Evolutionary conservation across 2,329 filamentous ascomycete species (phyloP), one percentile per base, ranked within the genome.

Genomic region (Acarospora socialis): DNA sequence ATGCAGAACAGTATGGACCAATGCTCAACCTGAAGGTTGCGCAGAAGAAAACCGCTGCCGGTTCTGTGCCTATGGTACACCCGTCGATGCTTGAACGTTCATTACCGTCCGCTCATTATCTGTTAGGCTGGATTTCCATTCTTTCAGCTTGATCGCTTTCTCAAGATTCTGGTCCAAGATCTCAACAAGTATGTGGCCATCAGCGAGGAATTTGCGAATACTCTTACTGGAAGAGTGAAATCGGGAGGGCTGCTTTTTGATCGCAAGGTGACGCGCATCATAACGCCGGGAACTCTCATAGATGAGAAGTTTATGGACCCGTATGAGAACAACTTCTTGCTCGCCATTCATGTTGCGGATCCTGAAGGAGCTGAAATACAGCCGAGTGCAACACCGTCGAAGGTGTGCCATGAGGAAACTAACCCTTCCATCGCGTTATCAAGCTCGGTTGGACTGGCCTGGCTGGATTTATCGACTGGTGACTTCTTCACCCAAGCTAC

Each of bases 291-390:
- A 13, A 98, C 90, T 2, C 63, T 98, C 33, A 93, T 98, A 43
- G 90, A 98, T 54, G 90, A 98, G 57, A 86, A 84, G 46, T 98
- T 95, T 54, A 84, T 98, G 65, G 82, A 95, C 51, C 82, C 84
- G 1, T 87, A 81, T 50, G 75, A 81, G 46, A 94, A 90, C 56
- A 95, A 94, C 52, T 98, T 87, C 53, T 66, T 95, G 20, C 70
- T 95, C 51, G 77, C 81, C 21, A 69, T 95, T 28, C 72, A 92
- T 48, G 52, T 33, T 14, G 9, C 79, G 17, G 55, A 65, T 36
- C 36, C 46, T 4, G 28, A 45, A 18, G 33, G 15, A 16, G 12
- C 17, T n/a, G 35, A 22, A 24, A 16, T 19, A 7, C 20, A 36
- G 2, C 19, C 49, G 21, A 35, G 44, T 19, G 22, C 26, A n/a